Base-by-base conservation (phyloP, 495 filamentous ascomycete genomes). In the Annulohypoxylon maeteangense region DNA sequence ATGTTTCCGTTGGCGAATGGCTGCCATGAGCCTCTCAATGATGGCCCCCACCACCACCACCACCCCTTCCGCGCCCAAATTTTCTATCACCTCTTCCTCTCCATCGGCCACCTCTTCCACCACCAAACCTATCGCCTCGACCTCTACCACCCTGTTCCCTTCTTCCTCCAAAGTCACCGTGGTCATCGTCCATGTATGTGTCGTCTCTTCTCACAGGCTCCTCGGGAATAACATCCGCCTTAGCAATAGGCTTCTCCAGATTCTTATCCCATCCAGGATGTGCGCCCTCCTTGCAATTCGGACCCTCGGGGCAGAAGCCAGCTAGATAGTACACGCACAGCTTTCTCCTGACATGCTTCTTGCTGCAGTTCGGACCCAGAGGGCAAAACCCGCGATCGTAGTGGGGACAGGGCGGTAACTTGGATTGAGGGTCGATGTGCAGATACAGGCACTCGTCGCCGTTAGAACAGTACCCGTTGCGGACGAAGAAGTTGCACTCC, bases 371-470 rank as follows among this genome's bases (percentile, higher is more conserved):
- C 3, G 94, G 91, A 0, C 95, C 96, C 12, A 98, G 84, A 22
- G 93, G 92, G 70, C 96, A 98, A 81, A 97, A 98, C 1, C 95
- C 95, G n/a, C 89, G 88, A 58, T 97, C 93, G 81, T 97, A 99
- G 80, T 97, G 92, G 62, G 94, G 94, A 73, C 95, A 99, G 0
- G 93, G 89, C 4, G 95, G 92, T 5, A 97, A 84, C 64, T 90
- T 88, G 20, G 87, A 87, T 50, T 90, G 88, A 18, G 95, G 93
- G 64, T 95, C 92, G 72, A 97, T 91, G 81, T 99, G 95, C 25
- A 97, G 88, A 76, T 98, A 99, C 5, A 98, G 86, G 75, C 95
- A 99, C 81, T 98, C 95, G 80, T 98, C 95, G 72, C 94, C 94
- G 80, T 97, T 97, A 74, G 90, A 91, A 81, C 95, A 99, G 81